Percentiles rank a stretch among this genome's conserved stretches.
These are phyloP conservation scores for Tylopilus felleus DNA, from an alignment of 768 basidiomycete genomes.

Conservation along the genomic window DNA sequence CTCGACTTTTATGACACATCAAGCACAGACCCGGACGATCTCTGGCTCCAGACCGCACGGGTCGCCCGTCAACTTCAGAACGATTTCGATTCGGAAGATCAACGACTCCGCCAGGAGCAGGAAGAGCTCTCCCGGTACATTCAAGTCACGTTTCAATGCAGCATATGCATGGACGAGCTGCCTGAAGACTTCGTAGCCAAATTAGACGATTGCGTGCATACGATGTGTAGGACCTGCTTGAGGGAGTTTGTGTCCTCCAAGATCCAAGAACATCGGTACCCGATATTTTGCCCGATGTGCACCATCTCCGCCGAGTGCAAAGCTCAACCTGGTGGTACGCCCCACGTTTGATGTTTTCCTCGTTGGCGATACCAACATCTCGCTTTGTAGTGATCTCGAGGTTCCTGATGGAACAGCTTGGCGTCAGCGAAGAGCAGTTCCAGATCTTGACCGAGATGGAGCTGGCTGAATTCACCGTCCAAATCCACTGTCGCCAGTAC, in stretches of 20 bases:
- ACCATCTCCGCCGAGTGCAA: constrained; percentile 25
- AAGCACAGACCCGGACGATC: neutral
- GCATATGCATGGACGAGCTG: constrained; percentile 52
- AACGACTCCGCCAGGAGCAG: constrained; percentile 34
- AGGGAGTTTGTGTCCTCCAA: constrained; percentile 40
- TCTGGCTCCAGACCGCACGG: constrained; percentile 5
- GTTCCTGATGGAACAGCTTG: constrained; percentile 41
- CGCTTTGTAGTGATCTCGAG: constrained; percentile 36
- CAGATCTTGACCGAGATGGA: constrained; percentile 46
- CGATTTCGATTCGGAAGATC: constrained; percentile 41
- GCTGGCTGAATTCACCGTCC: constrained; percentile 39
- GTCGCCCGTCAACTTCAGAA: constrained; percentile 33
- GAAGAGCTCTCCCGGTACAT: constrained; percentile 24
- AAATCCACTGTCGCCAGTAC: constrained; percentile 51
- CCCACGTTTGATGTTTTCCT: neutral
- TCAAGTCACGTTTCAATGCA: constrained; percentile 47
- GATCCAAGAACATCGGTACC: constrained; percentile 52
- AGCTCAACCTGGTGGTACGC: constrained; percentile 33
- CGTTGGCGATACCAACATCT: neutral
- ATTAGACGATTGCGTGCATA: constrained; percentile 47
- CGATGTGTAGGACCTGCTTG: constrained; percentile 54
- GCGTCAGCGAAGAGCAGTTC: constrained; percentile 42
- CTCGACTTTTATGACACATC: neutral
- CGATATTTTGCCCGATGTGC: constrained; percentile 62
- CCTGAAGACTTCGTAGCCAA: constrained; percentile 40